phyloP scores from a whole-genome alignment of 2,329 filamentous ascomycete species.

The Cylindrodendrum hubeiense region DNA sequence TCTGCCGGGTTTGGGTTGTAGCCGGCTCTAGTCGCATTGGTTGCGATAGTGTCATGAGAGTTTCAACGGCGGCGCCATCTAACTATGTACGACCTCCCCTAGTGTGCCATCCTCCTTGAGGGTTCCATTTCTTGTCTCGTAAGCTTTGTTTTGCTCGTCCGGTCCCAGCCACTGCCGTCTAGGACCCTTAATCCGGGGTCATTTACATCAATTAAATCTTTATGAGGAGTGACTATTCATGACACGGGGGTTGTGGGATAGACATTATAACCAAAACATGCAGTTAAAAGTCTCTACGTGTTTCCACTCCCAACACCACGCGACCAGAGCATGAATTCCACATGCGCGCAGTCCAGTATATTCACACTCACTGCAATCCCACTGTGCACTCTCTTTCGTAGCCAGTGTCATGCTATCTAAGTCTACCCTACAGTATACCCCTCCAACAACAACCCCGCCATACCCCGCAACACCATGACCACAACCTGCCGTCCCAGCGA shows the following conservation, averaged over 20 bases:
- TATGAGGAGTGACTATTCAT: background rate
- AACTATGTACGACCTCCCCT: background rate
- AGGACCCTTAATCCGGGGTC: background rate
- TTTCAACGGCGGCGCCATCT: background rate
- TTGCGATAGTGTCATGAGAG: background rate
- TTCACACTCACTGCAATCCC: background rate
- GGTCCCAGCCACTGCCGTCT: background rate
- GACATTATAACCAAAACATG: background rate
- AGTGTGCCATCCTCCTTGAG: background rate
- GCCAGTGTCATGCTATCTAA: background rate
- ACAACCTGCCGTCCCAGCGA: constrained; percentile 1
- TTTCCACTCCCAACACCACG: background rate
- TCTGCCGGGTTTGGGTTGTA: background rate
- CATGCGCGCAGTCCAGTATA: background rate
- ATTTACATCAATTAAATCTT: background rate
- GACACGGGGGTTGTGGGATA: background rate
- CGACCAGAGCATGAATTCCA: background rate
- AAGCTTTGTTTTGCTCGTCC: background rate
- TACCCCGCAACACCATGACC: constrained; percentile 26
- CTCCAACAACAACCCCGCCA: constrained; percentile 18
- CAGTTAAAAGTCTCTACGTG: background rate
- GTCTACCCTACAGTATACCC: constrained; percentile 12
- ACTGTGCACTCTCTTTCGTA: background rate
- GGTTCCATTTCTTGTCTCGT: background rate
- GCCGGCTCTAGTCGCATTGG: background rate